Base-by-base conservation (phyloP, 2,329 filamentous ascomycete species). In the Monilinia fructigena region DNA sequence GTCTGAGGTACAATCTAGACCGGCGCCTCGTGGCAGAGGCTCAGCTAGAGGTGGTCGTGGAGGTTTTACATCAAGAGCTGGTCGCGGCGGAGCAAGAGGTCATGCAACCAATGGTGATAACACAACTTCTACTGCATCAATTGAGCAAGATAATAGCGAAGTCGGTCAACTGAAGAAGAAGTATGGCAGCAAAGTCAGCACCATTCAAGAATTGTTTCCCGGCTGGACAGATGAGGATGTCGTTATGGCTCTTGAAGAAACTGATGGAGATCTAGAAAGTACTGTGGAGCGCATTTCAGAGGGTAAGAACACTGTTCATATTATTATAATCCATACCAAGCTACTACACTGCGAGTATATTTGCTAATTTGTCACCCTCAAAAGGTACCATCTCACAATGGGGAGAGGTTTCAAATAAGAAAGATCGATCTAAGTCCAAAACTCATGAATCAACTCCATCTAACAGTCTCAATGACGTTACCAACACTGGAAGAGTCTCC, bases 181-280 rank as follows among this genome's bases (percentile, higher is more conserved):
- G 78, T 95, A 96, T 77, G 86, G 90, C 75, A 82, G 82, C 75
- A 91, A 94, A 81, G 86, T 97, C 74, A 83, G 83, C 69, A 87
- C 89, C 75, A 88, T 99, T 78, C 93, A 92, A 81, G 93, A 97
- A 79, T 89, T 98, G 82, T 97, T 97, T 82, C 88, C 92, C 68
- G 90, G 93, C 79, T 98, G 94, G 95, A 94, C 93, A 74, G 92
- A 97, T 76, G 92, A 93, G 78, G 94, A 98, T 78, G 87, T 98
- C 70, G 87, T 98, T 71, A 95, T 95, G 78, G 93, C 93, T 69
- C 84, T 99, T 68, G 88, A 96, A 79, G 95, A 99, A 82, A 90
- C 89, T 66, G 86, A 91, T 74, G 91, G 91, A 74, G 90, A 95
- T 79, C 83, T 92, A 75, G 85, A 90, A 73, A 80, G 86, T 74